Evolutionary conservation across 129 eudicot species (phyloP).

Genomic region (Saposhnikovia divaricata): DNA sequence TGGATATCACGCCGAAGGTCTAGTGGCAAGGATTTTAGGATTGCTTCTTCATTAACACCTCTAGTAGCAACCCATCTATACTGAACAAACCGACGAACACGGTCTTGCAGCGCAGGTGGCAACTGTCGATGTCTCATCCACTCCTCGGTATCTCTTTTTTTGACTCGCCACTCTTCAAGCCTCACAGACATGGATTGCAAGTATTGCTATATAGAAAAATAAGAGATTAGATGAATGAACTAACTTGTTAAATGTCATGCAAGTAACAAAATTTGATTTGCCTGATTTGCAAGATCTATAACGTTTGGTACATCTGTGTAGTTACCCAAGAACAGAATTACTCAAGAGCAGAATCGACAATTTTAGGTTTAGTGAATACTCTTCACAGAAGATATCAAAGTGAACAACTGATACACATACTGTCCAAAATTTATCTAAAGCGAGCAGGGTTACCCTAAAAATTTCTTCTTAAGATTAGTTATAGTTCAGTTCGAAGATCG

Average conservation of each 20-base stretch:
- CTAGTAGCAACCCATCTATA: conserved; percentile 88
- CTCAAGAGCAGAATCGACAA: neutral
- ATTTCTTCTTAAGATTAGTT: no score
- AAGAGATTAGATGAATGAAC: neutral
- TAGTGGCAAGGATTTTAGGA: conserved; percentile 60
- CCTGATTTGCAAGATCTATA: neutral
- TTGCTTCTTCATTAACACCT: conserved; percentile 85
- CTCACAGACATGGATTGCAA: conserved; percentile 82
- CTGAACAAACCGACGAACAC: conserved; percentile 75
- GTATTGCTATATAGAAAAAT: conserved; percentile 39
- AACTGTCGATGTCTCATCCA: conserved; percentile 99
- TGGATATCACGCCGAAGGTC: conserved; percentile 91
- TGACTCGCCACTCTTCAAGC: conserved; percentile 89
- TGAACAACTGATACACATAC: no score
- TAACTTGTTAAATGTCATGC: neutral
- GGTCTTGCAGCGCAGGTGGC: conserved; percentile 61
- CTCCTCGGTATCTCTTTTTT: conserved; percentile 81
- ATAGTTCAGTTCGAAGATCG: no score
- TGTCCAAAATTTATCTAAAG: neutral
- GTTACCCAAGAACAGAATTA: no score
- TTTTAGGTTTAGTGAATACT: neutral
- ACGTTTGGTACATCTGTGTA: neutral
- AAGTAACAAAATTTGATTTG: neutral
- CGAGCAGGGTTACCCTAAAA: neutral
- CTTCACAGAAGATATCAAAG: no score